A percentile compares a stretch with the other conserved stretches of the same genome.
Conservation (phyloP, 2,329 filamentous ascomycete species). For the Exutisphaerella laricina region DNA sequence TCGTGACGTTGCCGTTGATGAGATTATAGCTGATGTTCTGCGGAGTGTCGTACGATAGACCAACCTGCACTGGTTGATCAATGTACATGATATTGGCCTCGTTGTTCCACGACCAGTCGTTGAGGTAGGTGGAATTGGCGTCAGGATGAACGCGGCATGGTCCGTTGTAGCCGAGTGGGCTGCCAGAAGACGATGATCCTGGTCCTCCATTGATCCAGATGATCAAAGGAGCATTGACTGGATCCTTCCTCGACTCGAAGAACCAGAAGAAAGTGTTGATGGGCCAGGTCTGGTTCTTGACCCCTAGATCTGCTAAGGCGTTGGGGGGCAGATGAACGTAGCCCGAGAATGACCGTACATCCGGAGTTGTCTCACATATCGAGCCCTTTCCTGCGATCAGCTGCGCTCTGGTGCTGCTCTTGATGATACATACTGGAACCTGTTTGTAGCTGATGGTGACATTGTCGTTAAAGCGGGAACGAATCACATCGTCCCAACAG, state of each 20-base stretch:
- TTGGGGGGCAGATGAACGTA: conserved; percentile 29
- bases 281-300: conserved; percentile 22
- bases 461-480: conserved; percentile 11
- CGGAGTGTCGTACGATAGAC: conserved; percentile 19
- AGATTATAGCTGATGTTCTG: conserved; percentile 35
- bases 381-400: conserved; percentile 17
- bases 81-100: conserved; percentile 55
- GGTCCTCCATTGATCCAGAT: conserved; percentile 58
- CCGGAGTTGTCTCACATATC: conserved; percentile 46
- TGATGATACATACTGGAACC: conserved; percentile 23
- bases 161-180: conserved; percentile 25
- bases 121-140: conserved; percentile 47
- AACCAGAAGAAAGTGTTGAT: conserved; percentile 54
- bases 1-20: conserved; percentile 19
- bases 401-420: not conserved
- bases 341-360: conserved; percentile 41
- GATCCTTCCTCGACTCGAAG: conserved; percentile 53
- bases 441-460: conserved; percentile 18
- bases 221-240: conserved; percentile 49
- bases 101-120: conserved; percentile 59
- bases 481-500: conserved; percentile 10
- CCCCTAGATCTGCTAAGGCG: conserved; percentile 19
- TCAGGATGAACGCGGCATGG: conserved; percentile 51
- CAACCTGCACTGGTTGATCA: conserved; percentile 49
- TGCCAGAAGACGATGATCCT: conserved; percentile 41